Evolutionary conservation across 2,329 filamentous ascomycete genomes (phyloP).

Genomic region (Pseudomassariella vexata): DNA sequence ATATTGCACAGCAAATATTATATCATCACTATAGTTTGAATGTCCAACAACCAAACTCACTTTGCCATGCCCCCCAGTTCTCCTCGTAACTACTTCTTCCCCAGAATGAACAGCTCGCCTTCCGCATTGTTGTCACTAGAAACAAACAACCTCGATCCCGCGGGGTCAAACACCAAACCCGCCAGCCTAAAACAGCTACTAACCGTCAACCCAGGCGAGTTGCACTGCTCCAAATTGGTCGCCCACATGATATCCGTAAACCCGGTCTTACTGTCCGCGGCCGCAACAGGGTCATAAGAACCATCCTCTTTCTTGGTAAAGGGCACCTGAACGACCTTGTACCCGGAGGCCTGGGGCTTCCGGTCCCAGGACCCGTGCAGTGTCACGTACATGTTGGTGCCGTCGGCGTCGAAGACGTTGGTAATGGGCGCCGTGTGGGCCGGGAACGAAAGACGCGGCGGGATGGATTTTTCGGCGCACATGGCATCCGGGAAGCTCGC

Average conservation of each 20-base stretch:
- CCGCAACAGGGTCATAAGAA: conserved; percentile 20
- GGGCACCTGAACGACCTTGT: conserved; percentile 27
- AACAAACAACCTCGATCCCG: conserved; percentile 27
- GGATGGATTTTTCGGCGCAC: conserved; percentile 14
- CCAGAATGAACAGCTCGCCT: conserved; percentile 25
- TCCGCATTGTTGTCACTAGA: conserved; percentile 30
- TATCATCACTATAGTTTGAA: no score
- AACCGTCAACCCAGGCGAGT: conserved; percentile 26
- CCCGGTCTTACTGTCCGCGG: conserved; percentile 19
- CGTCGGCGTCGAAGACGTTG: conserved; percentile 53
- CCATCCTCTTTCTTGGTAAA: conserved; percentile 24
- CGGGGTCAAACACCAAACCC: conserved; percentile 26
- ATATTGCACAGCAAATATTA: no score
- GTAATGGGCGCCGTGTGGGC: conserved; percentile 61
- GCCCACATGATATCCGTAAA: conserved; percentile 27
- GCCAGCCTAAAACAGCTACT: conserved; percentile 30
- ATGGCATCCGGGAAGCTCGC: conserved; percentile 18
- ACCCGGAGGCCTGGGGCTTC: conserved; percentile 27
- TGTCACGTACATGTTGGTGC: conserved; percentile 50
- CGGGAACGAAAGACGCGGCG: conserved; percentile 42
- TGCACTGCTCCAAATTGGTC: conserved; percentile 23
- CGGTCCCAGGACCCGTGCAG: conserved; percentile 55
- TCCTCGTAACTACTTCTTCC: conserved; percentile 14
- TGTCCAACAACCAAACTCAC: no score
- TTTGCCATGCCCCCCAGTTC: no score